These are phyloP conservation scores for Drechslera avenae DNA, from an alignment of 2,329 filamentous ascomycete species.

Conservation along the genomic window DNA sequence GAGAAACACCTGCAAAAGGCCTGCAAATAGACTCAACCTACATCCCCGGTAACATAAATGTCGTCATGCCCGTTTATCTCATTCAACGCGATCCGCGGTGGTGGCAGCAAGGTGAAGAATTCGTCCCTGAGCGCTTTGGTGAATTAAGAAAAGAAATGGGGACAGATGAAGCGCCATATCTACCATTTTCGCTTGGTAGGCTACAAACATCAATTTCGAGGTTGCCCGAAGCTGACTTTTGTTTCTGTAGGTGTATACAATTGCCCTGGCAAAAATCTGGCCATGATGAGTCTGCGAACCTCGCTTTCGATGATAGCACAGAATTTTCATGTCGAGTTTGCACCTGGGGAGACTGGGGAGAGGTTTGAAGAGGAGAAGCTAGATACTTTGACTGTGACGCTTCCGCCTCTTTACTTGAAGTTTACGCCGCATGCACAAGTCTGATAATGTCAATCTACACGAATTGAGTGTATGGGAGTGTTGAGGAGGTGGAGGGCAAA, in stretches of 20 bases:
- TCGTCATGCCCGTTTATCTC: constrained; percentile 12
- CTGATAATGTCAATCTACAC: too few relatives aligned
- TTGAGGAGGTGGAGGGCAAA: too few relatives aligned
- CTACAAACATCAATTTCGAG: not conserved
- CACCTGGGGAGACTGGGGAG: constrained; percentile 23
- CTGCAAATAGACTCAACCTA: constrained; percentile 27
- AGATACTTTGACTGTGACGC: constrained; percentile 30
- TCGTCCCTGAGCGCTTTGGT: constrained; percentile 25
- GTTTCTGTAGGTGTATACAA: constrained; percentile 21
- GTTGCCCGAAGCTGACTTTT: constrained; percentile 1
- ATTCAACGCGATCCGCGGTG: constrained; percentile 21
- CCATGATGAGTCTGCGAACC: constrained; percentile 18
- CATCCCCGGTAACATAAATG: constrained; percentile 21
- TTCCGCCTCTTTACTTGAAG: constrained; percentile 35
- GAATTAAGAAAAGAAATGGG: constrained; percentile 22
- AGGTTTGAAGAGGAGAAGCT: constrained; percentile 25
- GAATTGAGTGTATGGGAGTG: too few relatives aligned
- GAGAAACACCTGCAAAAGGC: constrained; percentile 48
- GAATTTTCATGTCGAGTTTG: constrained; percentile 24
- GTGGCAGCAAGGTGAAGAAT: constrained; percentile 18
- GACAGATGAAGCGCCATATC: constrained; percentile 23
- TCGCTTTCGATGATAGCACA: constrained; percentile 18
- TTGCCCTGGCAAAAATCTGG: constrained; percentile 27
- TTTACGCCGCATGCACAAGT: too few relatives aligned
- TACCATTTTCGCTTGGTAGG: constrained; percentile 23